Base-by-base conservation (phyloP, 371 early-diverging fungal genomes). In the Mortierella sp. region DNA sequence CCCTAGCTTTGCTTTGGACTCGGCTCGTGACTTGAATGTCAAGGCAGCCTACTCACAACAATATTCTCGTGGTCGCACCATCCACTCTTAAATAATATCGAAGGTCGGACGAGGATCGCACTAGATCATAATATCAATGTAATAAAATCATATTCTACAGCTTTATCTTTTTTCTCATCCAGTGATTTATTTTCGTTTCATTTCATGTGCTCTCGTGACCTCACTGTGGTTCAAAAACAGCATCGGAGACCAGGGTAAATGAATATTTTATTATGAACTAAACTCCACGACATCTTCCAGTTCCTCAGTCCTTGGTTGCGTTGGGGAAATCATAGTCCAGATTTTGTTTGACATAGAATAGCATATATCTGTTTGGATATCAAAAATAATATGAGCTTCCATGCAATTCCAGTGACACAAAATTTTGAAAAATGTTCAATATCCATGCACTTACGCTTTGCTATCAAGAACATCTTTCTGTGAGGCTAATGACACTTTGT, bases 331-430 rank as follows among this genome's bases (percentile, higher is more conserved):
- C 80, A 53, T 92, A 93, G 55, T 94, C 93, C 22, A 93, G 82
- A 7, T 86, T 84, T 6, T 89, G 84, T 66, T 92, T 91, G 56
- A 94, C 89, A 62, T 96, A 96, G 82, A 96, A 96, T 66, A 94
- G 93, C 96, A 96, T 96, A 74, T 96, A 96, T 12, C 93, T 93
- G 23, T 53, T n/a, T 28, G 28, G 53, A 26, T 1, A 51, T 51
- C 19, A 23, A 7, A 17, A 0, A 9, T 54, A 28, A 54, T 2
- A 6, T 15, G 8, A 26, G 15, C 55, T 1, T 28, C 8, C 51
- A 15, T 23, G 28, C 12, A 26, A 12, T n/a, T 13, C 26, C 9
- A 4, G 29, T 12, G 23, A 54, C 19, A 54, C 29, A n/a, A n/a
- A 19, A 42, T 42, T 42, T 51, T 6, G 22, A 13, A 47, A n/a